phyloP scores from a whole-genome alignment of 2,329 filamentous ascomycete genomes.

The Bisporella sp. region DNA sequence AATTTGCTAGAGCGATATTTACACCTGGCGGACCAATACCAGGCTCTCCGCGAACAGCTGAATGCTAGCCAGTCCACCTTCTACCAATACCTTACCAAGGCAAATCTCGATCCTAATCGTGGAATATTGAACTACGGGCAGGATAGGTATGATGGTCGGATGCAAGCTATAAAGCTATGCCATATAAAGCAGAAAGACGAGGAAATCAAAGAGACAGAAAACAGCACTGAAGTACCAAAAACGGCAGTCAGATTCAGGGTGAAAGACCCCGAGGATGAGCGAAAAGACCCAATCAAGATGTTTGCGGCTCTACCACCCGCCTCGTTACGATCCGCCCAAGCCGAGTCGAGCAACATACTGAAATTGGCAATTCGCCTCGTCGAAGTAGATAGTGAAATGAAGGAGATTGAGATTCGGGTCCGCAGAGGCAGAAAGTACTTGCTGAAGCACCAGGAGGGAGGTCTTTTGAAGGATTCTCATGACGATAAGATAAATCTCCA shows the following conservation, averaged over 20 bases:
- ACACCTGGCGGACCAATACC: conserved; percentile 59
- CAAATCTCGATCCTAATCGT: conserved; percentile 63
- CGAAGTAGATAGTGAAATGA: conserved; percentile 53
- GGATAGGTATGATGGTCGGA: conserved; percentile 67
- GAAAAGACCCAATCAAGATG: conserved; percentile 48
- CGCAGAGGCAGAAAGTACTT: conserved; percentile 42
- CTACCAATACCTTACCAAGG: conserved; percentile 49
- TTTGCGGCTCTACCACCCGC: conserved; percentile 46
- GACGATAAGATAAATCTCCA: too few relatives aligned
- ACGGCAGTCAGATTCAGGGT: background rate
- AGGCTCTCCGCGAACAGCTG: conserved; percentile 48
- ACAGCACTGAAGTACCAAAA: background rate
- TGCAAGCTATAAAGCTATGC: conserved; percentile 50
- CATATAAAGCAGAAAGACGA: background rate
- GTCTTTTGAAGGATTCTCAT: too few relatives aligned
- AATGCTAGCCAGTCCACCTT: conserved; percentile 43
- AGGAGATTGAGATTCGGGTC: conserved; percentile 61
- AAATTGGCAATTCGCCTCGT: conserved; percentile 50
- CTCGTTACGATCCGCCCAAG: conserved; percentile 49
- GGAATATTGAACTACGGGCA: conserved; percentile 58
- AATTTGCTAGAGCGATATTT: conserved; percentile 59
- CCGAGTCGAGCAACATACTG: conserved; percentile 47
- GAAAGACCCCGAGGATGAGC: background rate
- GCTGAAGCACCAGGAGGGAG: background rate
- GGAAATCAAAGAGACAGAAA: background rate